Base-by-base conservation (phyloP, 768 basidiomycete genomes). In the Kwoniella sp. region DNA sequence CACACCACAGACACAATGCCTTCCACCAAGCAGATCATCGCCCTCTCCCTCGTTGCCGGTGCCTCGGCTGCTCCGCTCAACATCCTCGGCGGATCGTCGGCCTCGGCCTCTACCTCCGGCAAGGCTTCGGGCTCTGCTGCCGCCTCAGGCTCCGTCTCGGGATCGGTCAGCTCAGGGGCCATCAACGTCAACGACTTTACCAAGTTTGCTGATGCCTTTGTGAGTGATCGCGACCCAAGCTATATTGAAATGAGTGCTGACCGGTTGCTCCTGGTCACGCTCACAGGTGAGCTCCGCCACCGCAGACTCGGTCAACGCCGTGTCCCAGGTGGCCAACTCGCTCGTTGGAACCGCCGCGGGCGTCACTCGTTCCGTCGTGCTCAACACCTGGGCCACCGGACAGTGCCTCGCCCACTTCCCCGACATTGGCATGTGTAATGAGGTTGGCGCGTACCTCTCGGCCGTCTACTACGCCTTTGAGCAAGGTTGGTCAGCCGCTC, bases 401-500 rank as follows among this genome's bases (percentile, higher is more conserved):
- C 49, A 57, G 33, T 57, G 50, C 44, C 25, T 52, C 25, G 38
- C 27, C 5, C 29, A 43, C 27, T 44, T 46, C 32, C 26, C 42
- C 17, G 50, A 60, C 42, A 45, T 48, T 17, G 46, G 29, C 22
- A 46, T 45, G 38, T 60, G 59, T 40, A 37, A 33, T 17, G 50
- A 60, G 29, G 17, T 56, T 34, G 33, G 44, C 8, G 54, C 54
- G 6, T 60, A 60, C 37, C 50, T 60, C 26, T 47, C 59, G 12
- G 59, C 50, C 6, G 42, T 49, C 2, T 40, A 56, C 55, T 60
- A 51, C 32, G 59, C 54, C 22, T 53, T 42, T 26, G 37, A 56
- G 32, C 40, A 53, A 39, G 54, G 54, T 14, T 60, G 59, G 59
- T 53, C 59, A 3, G 50, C 40, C 19, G 50, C 41, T 27, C 44